Evolutionary conservation across 768 basidiomycete genomes (phyloP).

Genomic region (Lentinus tigrinus): DNA sequence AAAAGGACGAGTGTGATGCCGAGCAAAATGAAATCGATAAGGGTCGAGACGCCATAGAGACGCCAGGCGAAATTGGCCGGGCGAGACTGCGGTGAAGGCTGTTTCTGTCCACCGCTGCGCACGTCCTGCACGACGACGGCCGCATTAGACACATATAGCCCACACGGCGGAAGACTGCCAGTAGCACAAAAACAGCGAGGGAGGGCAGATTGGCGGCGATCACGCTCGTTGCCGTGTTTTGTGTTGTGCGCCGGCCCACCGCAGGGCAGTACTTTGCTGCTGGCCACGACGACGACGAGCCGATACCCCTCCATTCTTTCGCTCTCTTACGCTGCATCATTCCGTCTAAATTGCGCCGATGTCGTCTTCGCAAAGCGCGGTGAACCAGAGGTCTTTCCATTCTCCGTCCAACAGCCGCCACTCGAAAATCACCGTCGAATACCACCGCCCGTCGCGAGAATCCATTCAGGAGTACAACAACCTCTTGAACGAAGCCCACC

Average conservation of each 20-base stretch:
- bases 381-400: constrained; percentile 44
- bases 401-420: constrained; percentile 34
- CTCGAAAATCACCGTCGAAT: constrained; percentile 69
- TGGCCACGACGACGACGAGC: constrained; percentile 13
- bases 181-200: background rate
- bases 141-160: background rate
- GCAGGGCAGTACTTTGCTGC: background rate
- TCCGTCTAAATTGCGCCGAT: constrained; percentile 13
- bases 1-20: background rate
- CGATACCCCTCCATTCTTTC: background rate
- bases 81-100: background rate
- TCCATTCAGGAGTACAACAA: constrained; percentile 78
- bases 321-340: background rate
- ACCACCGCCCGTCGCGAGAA: constrained; percentile 71
- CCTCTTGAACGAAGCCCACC: constrained; percentile 59
- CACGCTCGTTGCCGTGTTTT: constrained; percentile 9
- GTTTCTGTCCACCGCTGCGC: constrained; percentile 1
- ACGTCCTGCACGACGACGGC: constrained; percentile 5
- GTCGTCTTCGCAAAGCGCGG: constrained; percentile 41
- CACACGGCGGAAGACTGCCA: background rate
- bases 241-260: background rate
- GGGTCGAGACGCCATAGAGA: constrained; percentile 3
- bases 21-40: constrained; percentile 18
- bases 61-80: background rate
- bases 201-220: constrained; percentile 1